Evolutionary conservation across 2,329 filamentous ascomycete genomes (phyloP).

Genomic region (Claviceps digitariae): DNA sequence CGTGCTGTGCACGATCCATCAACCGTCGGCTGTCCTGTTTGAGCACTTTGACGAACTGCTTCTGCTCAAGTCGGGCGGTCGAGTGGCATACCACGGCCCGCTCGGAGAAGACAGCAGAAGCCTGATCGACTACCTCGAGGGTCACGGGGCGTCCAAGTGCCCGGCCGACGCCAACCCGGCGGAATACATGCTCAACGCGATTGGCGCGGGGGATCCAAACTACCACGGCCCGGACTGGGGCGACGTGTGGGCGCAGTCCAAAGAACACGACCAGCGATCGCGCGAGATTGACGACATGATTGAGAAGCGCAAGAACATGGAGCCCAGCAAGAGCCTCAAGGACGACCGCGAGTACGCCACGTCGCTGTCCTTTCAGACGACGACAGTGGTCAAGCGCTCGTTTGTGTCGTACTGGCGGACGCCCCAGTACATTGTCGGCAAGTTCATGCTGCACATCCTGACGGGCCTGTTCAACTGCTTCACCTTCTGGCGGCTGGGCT

Average conservation of each 20-base stretch:
- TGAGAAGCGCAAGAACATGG: constrained; percentile 25
- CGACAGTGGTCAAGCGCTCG: constrained; percentile 39
- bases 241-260: constrained; percentile 43
- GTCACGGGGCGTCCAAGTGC: constrained; percentile 33
- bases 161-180: constrained; percentile 36
- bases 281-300: constrained; percentile 41
- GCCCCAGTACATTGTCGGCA: constrained; percentile 49
- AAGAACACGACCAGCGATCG: constrained; percentile 30
- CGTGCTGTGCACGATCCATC: constrained; percentile 47
- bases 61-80: constrained; percentile 38
- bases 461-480: constrained; percentile 57
- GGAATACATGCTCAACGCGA: constrained; percentile 41
- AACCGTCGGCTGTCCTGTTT: constrained; percentile 42
- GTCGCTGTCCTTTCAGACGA: constrained; percentile 39
- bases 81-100: constrained; percentile 40
- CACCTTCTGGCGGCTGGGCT: constrained; percentile 51
- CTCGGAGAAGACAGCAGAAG: constrained; percentile 34
- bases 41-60: constrained; percentile 43
- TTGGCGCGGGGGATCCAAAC: constrained; percentile 50
- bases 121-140: constrained; percentile 38
- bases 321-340: constrained; percentile 23
- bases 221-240: constrained; percentile 49
- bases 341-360: constrained; percentile 51
- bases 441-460: constrained; percentile 47
- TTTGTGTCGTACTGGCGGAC: constrained; percentile 53